Conservation (phyloP, 306 rosid species). For the Leucaena leucocephala region DNA sequence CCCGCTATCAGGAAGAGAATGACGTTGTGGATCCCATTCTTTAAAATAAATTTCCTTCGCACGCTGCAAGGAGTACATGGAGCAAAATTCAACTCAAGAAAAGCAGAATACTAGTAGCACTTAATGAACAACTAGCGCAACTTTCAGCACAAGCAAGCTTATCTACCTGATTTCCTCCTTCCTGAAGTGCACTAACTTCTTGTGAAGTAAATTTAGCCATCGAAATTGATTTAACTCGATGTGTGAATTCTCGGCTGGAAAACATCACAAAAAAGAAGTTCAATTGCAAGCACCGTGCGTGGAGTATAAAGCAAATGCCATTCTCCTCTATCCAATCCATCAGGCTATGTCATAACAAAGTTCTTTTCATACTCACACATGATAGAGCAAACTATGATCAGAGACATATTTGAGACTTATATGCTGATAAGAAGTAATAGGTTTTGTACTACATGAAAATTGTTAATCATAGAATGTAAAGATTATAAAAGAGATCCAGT, state of each 20-base stretch:
- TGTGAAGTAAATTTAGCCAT: constrained; percentile 96
- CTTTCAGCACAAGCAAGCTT: constrained; percentile 31
- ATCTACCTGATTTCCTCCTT: constrained; percentile 91
- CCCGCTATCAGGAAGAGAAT: constrained; percentile 90
- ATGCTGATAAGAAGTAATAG: constrained; percentile 11
- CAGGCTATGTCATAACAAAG: constrained; percentile 24
- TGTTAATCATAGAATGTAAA: neutral
- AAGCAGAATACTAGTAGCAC: constrained; percentile 33
- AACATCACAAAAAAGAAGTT: constrained; percentile 31
- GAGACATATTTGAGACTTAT: constrained; percentile 22
- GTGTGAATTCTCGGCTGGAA: constrained; percentile 94
- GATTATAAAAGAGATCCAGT: neutral
- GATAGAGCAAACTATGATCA: constrained; percentile 19
- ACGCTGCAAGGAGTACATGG: constrained; percentile 56
- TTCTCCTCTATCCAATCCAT: constrained; percentile 14
- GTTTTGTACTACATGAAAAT: neutral
- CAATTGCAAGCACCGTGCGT: constrained; percentile 30
- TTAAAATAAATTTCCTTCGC: constrained; percentile 85
- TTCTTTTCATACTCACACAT: constrained; percentile 2
- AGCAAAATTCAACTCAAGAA: constrained; percentile 31
- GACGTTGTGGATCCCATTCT: constrained; percentile 85
- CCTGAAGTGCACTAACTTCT: constrained; percentile 94
- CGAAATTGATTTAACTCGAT: constrained; percentile 89
- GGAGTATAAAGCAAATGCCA: constrained; percentile 17
- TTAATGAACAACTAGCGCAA: constrained; percentile 22